Evolutionary conservation across 1,139 yeast genomes (phyloP).

Genomic region (Kodamaea anthophila): DNA sequence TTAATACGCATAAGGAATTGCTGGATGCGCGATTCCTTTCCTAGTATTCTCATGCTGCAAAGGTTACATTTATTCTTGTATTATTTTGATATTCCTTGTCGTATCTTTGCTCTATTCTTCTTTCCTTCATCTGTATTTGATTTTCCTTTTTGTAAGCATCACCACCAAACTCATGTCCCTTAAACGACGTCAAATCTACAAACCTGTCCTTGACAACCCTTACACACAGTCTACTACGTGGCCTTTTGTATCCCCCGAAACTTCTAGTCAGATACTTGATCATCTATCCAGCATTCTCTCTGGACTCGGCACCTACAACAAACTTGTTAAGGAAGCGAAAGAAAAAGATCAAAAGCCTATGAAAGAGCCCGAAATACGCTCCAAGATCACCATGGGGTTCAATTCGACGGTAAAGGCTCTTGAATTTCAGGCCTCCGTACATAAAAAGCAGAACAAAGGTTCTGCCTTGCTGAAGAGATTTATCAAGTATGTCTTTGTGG

Average conservation of each 20-base stretch:
- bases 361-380: slow-evolving; percentile 20
- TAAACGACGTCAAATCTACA: slow-evolving; percentile 47
- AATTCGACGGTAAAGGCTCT: slow-evolving; percentile 46
- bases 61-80: too few relatives aligned
- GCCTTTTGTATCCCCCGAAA: slow-evolving; percentile 43
- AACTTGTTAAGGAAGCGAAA: slow-evolving; percentile 11
- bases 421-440: slow-evolving; percentile 40
- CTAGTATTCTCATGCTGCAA: too few relatives aligned
- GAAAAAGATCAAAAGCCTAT: slow-evolving; percentile 9
- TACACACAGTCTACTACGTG: slow-evolving; percentile 44
- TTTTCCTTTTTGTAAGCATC: too few relatives aligned
- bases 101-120: too few relatives aligned
- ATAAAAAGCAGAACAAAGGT: slow-evolving; percentile 7
- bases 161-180: too few relatives aligned
- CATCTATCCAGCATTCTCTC: slow-evolving; percentile 32
- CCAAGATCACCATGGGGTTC: slow-evolving; percentile 42
- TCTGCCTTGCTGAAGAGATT: too few relatives aligned
- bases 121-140: too few relatives aligned
- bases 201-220: slow-evolving; percentile 58
- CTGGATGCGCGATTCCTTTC: too few relatives aligned
- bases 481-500: slow-evolving; percentile 44
- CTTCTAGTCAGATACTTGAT: slow-evolving; percentile 34
- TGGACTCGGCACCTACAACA: slow-evolving; percentile 31
- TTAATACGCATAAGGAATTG: too few relatives aligned
- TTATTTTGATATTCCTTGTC: too few relatives aligned